A percentile compares a stretch with the other conserved stretches of the same genome.
Conservation (phyloP, 768 basidiomycete species). For the Hericium coralloides region DNA sequence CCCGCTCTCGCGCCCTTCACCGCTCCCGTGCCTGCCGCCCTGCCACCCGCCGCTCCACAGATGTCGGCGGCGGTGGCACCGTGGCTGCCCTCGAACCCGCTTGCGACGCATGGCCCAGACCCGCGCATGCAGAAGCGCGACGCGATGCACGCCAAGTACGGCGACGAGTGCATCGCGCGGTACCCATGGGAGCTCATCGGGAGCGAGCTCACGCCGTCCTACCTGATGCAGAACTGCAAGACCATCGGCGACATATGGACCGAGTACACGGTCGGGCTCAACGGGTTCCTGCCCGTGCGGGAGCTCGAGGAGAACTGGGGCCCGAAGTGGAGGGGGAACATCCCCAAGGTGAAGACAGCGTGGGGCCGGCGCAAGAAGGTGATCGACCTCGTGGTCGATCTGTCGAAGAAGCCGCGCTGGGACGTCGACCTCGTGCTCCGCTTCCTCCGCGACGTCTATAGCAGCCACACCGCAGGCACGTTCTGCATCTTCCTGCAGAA, state of each 20-base stretch:
- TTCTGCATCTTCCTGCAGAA: no score
- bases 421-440: no score
- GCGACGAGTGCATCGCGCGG: neutral
- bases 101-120: neutral
- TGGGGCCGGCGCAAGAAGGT: neutral
- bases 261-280: neutral
- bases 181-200: neutral
- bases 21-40: neutral
- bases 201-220: neutral
- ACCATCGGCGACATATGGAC: neutral
- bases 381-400: no score
- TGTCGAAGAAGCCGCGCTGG: no score
- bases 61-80: no score
- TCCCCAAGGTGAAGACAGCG: neutral
- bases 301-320: neutral
- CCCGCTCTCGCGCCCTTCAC: neutral
- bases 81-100: neutral
- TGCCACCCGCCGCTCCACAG: no score
- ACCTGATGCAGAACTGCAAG: neutral
- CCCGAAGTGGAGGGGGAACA: neutral
- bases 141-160: neutral
- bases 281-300: neutral
- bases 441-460: no score
- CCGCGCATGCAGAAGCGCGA: neutral
- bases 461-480: no score